Evolutionary conservation across 805 yeast species (phyloP).

Genomic region (Wickerhamiella sergipiensis): DNA sequence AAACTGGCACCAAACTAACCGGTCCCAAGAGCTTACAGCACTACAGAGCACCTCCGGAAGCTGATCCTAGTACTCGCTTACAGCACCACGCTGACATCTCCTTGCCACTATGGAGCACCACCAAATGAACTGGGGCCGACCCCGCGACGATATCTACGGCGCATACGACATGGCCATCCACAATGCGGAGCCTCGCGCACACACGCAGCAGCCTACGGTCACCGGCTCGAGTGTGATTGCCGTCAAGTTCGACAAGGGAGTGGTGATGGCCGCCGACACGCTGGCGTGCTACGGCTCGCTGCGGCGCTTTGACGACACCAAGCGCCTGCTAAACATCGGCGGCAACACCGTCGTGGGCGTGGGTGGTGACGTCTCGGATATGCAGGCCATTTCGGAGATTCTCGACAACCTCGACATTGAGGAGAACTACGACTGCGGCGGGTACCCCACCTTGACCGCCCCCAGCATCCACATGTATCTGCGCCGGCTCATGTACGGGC

Average conservation of each 20-base stretch:
- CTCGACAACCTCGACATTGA: constrained; percentile 70
- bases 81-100: background rate
- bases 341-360: constrained; percentile 78
- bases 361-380: constrained; percentile 88
- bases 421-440: constrained; percentile 61
- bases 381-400: constrained; percentile 65
- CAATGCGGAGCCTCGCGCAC: constrained; percentile 57
- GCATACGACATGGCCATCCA: constrained; percentile 41
- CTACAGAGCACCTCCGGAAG: too few species aligned
- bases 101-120: constrained; percentile 67
- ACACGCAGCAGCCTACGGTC: constrained; percentile 87
- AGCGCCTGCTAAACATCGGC: constrained; percentile 78
- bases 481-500: constrained; percentile 66
- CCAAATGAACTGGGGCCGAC: constrained; percentile 94
- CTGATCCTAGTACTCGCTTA: background rate
- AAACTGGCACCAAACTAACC: too few species aligned
- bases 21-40: too few species aligned
- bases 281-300: constrained; percentile 86
- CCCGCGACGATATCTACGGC: constrained; percentile 71
- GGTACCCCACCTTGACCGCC: constrained; percentile 45
- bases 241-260: constrained; percentile 78
- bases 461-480: constrained; percentile 79
- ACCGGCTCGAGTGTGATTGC: constrained; percentile 95
- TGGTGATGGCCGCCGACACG: constrained; percentile 89
- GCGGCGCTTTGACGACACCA: constrained; percentile 71